Conservation (phyloP, 257 asterid species). For the Ilex aquifolium region DNA sequence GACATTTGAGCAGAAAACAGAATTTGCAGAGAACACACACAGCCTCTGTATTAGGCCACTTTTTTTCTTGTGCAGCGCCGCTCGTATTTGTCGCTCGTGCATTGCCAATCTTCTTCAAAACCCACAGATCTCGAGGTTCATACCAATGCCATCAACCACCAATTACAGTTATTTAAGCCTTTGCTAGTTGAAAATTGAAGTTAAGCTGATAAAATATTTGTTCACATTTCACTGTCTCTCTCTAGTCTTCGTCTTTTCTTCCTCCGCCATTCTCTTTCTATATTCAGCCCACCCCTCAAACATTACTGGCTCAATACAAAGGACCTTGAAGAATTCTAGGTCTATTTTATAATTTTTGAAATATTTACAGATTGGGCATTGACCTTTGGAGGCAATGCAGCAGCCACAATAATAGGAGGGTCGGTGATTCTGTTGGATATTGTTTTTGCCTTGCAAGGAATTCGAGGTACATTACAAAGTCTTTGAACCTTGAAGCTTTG, state of each 20-base stretch:
- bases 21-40: no score
- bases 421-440: slow-evolving; percentile 59
- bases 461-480: slow-evolving; percentile 35
- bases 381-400: slow-evolving; percentile 22
- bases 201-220: not conserved
- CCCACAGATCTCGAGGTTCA: slow-evolving; percentile 45
- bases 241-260: slow-evolving; percentile 15
- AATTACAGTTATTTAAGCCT: not conserved
- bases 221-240: not conserved
- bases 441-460: slow-evolving; percentile 30
- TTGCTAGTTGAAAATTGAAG: not conserved
- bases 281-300: slow-evolving; percentile 12
- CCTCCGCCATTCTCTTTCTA: slow-evolving; percentile 15
- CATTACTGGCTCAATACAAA: slow-evolving; percentile 36
- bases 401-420: slow-evolving; percentile 50
- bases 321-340: slow-evolving; percentile 28
- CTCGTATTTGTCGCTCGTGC: slow-evolving; percentile 49
- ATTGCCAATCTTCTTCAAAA: slow-evolving; percentile 18
- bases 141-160: not conserved
- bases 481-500: slow-evolving; percentile 8
- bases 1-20: not conserved
- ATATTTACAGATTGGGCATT: slow-evolving; percentile 9
- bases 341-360: slow-evolving; percentile 12
- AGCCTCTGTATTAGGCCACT: slow-evolving; percentile 16
- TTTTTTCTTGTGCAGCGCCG: slow-evolving; percentile 38